A percentile compares a stretch with the other conserved stretches of the same genome.
Evolutionary conservation across 352 stramenopile species (phyloP).

Genomic region (Pythium scleroteichum): DNA sequence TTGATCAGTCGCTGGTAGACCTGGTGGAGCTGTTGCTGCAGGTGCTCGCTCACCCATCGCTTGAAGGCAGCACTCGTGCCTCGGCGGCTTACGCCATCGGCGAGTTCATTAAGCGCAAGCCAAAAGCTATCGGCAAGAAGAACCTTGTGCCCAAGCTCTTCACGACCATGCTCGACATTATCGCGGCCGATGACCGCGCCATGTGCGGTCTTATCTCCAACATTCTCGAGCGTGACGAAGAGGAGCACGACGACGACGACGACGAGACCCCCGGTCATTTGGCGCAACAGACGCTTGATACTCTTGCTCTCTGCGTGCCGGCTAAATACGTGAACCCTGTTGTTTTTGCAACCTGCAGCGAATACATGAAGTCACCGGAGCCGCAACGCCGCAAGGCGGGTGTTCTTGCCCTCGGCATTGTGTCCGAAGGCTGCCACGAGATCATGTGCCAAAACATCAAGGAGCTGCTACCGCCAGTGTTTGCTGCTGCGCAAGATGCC

Average conservation of each 20-base stretch:
- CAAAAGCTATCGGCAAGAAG: conserved; percentile 88
- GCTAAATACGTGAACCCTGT: conserved; percentile 83
- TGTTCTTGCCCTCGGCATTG: conserved; percentile 95
- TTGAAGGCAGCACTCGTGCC: conserved; percentile 77
- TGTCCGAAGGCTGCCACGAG: conserved; percentile 96
- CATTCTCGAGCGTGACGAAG: conserved; percentile 69
- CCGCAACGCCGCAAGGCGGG: conserved; percentile 94
- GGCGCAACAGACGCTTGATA: conserved; percentile 86
- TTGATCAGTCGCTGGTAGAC: conserved; percentile 75
- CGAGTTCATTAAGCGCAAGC: conserved; percentile 89
- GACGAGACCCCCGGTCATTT: conserved; percentile 81
- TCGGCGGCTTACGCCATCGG: conserved; percentile 82
- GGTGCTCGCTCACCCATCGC: conserved; percentile 72
- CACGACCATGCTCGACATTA: conserved; percentile 83
- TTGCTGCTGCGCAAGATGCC: conserved; percentile 87
- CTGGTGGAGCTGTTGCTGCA: conserved; percentile 86
- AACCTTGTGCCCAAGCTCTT: conserved; percentile 83
- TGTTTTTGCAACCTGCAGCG: conserved; percentile 76
- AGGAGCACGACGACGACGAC: conserved; percentile 67
- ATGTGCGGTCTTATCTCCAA: conserved; percentile 85
- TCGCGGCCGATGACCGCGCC: conserved; percentile 72
- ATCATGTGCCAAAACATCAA: conserved; percentile 94
- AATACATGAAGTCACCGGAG: conserved; percentile 91
- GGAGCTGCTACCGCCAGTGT: conserved; percentile 92
- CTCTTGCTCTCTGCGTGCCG: conserved; percentile 73